Evolutionary conservation across 2,329 filamentous ascomycete genomes (phyloP).

Genomic region (Magnaporthiopsis incrustans): DNA sequence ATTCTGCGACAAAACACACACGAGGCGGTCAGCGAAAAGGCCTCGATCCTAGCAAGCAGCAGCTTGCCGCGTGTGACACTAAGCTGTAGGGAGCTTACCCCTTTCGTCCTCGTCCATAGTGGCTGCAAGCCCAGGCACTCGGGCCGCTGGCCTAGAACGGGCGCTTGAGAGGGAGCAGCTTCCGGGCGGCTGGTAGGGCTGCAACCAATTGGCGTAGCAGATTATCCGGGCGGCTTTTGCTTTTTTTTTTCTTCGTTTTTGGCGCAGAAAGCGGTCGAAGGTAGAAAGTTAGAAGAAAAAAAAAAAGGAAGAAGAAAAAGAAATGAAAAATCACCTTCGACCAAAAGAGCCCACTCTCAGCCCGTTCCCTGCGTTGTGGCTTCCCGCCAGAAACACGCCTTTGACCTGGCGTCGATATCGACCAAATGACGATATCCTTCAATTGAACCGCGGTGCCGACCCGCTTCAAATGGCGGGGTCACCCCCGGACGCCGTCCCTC

Average conservation of each 20-base stretch:
- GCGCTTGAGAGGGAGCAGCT: too few relatives aligned
- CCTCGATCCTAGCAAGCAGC: neutral
- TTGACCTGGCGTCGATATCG: neutral
- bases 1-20: constrained; percentile 15
- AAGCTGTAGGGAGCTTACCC: constrained; percentile 12
- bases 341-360: neutral
- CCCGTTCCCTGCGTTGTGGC: too few relatives aligned
- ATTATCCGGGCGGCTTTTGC: too few relatives aligned
- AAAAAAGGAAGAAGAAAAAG: neutral
- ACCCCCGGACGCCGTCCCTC: neutral
- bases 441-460: neutral
- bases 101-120: constrained; percentile 22
- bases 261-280: too few relatives aligned
- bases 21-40: neutral
- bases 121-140: constrained; percentile 2
- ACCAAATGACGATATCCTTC: neutral
- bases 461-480: too few relatives aligned
- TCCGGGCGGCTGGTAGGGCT: too few relatives aligned
- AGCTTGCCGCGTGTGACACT: neutral
- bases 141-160: neutral
- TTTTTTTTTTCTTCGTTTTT: too few relatives aligned
- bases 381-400: neutral
- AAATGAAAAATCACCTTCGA: neutral
- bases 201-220: neutral
- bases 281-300: too few relatives aligned